A percentile compares a stretch with the other conserved stretches of the same genome.
These are phyloP conservation scores for Spathaspora girioi DNA, from an alignment of 805 yeast genomes.

Conservation along the genomic window DNA sequence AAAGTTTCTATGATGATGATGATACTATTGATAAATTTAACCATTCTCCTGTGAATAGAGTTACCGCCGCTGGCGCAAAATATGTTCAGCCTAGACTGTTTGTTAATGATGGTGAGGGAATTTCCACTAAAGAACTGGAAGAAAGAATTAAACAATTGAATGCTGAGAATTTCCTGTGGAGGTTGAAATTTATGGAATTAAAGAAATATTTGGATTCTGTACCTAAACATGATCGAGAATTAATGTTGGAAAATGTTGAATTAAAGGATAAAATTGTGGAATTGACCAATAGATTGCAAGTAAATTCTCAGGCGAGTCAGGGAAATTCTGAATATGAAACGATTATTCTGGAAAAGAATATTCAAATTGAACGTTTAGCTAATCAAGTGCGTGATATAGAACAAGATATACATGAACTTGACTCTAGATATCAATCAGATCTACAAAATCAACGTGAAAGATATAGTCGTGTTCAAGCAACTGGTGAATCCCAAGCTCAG, in stretches of 20 bases:
- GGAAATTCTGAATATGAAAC: neutral
- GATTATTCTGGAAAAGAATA: neutral
- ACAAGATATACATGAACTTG: neutral
- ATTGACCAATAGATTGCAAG: neutral
- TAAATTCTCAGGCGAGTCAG: neutral
- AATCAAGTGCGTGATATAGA: neutral
- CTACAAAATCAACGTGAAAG: neutral
- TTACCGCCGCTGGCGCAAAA: neutral
- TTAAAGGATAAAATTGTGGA: conserved; percentile 4
- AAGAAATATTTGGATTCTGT: conserved; percentile 6
- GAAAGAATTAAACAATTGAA: conserved; percentile 8
- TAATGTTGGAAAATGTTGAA: conserved; percentile 6
- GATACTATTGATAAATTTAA: conserved; percentile 6
- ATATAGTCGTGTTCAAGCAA: neutral
- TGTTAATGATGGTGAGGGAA: conserved; percentile 3
- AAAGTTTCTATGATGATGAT: conserved; percentile 4
- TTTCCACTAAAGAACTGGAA: conserved; percentile 8
- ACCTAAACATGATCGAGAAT: conserved; percentile 6
- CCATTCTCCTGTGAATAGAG: conserved; percentile 1
- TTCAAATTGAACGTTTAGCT: neutral
- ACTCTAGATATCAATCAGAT: neutral
- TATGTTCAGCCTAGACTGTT: neutral
- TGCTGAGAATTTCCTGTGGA: conserved; percentile 9
- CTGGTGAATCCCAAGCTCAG: neutral
- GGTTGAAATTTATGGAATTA: conserved; percentile 7